Conservation (phyloP, 768 basidiomycete species). For the Termitomyces eurrhizus region DNA sequence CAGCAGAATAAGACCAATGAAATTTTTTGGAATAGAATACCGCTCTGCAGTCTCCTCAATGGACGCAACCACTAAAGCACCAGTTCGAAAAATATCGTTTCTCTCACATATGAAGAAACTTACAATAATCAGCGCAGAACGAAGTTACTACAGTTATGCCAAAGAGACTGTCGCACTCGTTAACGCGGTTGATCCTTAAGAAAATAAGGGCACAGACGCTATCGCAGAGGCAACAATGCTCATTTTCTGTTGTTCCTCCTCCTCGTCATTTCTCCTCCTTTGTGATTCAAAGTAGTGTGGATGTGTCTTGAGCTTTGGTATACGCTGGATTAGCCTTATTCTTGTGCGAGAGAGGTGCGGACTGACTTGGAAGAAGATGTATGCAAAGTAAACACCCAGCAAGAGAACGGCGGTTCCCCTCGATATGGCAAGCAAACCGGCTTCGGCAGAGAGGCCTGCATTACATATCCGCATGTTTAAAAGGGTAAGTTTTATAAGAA, state of each 20-base stretch:
- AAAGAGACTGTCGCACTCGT: constrained; percentile 46
- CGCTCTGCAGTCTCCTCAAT: constrained; percentile 88
- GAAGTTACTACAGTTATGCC: constrained; percentile 76
- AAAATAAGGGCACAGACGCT: constrained; percentile 32
- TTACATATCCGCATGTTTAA: constrained; percentile 7
- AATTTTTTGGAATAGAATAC: constrained; percentile 77
- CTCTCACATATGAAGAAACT: constrained; percentile 27
- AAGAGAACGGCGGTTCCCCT: constrained; percentile 78
- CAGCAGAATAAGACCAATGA: constrained; percentile 83
- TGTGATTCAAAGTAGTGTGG: constrained; percentile 49
- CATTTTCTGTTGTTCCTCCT: constrained; percentile 51
- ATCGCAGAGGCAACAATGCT: constrained; percentile 60
- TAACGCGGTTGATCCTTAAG: neutral
- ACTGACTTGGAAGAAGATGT: constrained; percentile 71
- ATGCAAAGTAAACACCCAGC: constrained; percentile 68
- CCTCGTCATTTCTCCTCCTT: constrained; percentile 2
- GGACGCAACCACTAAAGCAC: constrained; percentile 69
- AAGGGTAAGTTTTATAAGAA: neutral
- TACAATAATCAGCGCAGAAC: constrained; percentile 86
- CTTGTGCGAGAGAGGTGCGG: neutral
- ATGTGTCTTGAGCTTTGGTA: constrained; percentile 65
- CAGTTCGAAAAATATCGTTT: constrained; percentile 19
- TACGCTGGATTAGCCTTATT: neutral
- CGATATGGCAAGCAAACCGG: constrained; percentile 69
- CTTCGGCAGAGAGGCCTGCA: constrained; percentile 24